A percentile compares a stretch with the other conserved stretches of the same genome.
phyloP scores from a whole-genome alignment of 1,139 yeast genomes.

The Blastobotrys elegans region DNA sequence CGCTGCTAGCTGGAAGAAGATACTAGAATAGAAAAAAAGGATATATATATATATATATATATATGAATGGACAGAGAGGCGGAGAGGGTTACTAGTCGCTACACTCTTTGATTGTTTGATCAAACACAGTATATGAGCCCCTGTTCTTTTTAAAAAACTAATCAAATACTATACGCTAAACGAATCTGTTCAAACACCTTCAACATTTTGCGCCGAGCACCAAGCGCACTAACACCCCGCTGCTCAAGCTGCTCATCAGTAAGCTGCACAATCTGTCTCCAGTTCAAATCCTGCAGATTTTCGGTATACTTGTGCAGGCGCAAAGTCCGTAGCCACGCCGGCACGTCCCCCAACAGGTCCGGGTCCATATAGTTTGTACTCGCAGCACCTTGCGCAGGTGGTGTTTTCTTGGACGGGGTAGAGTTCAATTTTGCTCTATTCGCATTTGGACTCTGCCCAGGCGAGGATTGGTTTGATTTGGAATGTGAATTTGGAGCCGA shows the following conservation, averaged over 20 bases:
- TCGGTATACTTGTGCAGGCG: constrained; percentile 92
- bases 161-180: constrained; percentile 28
- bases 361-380: constrained; percentile 46
- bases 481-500: not conserved
- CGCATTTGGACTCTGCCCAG: constrained; percentile 1
- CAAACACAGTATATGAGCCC: too few relatives aligned
- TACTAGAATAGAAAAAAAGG: constrained; percentile 2
- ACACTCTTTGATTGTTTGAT: too few relatives aligned
- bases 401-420: constrained; percentile 4
- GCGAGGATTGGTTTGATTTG: not conserved
- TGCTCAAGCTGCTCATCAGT: constrained; percentile 65
- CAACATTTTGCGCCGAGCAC: constrained; percentile 87
- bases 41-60: too few relatives aligned
- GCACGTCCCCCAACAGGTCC: constrained; percentile 67
- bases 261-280: constrained; percentile 74
- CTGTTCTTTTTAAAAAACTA: too few relatives aligned
- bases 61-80: too few relatives aligned
- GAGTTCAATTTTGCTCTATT: not conserved
- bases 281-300: constrained; percentile 64
- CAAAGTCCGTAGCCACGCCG: constrained; percentile 86
- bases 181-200: constrained; percentile 86
- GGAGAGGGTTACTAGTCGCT: too few relatives aligned
- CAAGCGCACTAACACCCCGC: constrained; percentile 86
- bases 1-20: constrained; percentile 40
- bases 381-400: constrained; percentile 35